phyloP scores from a whole-genome alignment of 1,139 yeast genomes.

The Suhomyces chickasaworum region DNA sequence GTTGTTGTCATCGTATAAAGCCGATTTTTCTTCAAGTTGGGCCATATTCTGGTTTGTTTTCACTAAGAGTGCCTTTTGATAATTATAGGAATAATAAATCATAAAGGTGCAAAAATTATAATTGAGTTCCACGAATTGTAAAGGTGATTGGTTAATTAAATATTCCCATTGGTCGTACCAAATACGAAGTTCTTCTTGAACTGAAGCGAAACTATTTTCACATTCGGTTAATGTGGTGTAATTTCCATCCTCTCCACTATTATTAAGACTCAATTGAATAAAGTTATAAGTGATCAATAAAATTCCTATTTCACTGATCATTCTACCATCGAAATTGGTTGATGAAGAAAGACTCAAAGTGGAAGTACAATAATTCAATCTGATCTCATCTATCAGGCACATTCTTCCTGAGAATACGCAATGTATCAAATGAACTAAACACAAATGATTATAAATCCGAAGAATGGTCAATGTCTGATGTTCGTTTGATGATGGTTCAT shows the following conservation, averaged over 20 bases:
- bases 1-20: slow-evolving; percentile 27
- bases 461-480: slow-evolving; percentile 53
- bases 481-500: slow-evolving; percentile 41
- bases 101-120: slow-evolving; percentile 65
- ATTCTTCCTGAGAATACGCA: slow-evolving; percentile 73
- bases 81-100: slow-evolving; percentile 42
- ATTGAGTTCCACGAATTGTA: slow-evolving; percentile 76
- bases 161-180: slow-evolving; percentile 79
- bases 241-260: slow-evolving; percentile 11
- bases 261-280: slow-evolving; percentile 45
- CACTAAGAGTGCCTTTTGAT: slow-evolving; percentile 21
- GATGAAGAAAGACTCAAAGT: slow-evolving; percentile 64
- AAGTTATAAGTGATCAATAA: slow-evolving; percentile 64
- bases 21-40: slow-evolving; percentile 6
- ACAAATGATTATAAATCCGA: slow-evolving; percentile 73
- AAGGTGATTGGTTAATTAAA: slow-evolving; percentile 68
- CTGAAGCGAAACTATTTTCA: slow-evolving; percentile 26
- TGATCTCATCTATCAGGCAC: slow-evolving; percentile 68
- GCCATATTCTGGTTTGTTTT: slow-evolving; percentile 5
- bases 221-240: slow-evolving; percentile 26
- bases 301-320: slow-evolving; percentile 76
- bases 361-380: slow-evolving; percentile 63
- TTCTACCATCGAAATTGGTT: slow-evolving; percentile 80
- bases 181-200: slow-evolving; percentile 40
- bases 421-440: slow-evolving; percentile 67